phyloP scores from a whole-genome alignment of 2,329 filamentous ascomycete species.

The Diplocarpon mali region DNA sequence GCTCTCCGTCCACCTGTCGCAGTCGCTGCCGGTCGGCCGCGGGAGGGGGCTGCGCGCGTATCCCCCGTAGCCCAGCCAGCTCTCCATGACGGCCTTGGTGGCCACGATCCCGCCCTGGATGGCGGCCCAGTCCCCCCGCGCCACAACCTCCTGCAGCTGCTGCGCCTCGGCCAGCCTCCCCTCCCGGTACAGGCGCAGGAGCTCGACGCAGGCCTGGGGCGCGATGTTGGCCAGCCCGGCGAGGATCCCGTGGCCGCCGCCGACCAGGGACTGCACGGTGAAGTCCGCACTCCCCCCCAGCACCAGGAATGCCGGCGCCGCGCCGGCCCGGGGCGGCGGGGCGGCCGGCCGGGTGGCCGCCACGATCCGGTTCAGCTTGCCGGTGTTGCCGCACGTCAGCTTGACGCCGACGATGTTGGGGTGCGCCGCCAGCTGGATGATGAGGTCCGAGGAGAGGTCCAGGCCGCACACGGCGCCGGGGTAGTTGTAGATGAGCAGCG shows the following conservation, averaged over 20 bases:
- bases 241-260: slow-evolving; percentile 61
- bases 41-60: slow-evolving; percentile 39
- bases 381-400: slow-evolving; percentile 78
- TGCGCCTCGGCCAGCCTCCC: slow-evolving; percentile 50
- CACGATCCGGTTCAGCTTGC: slow-evolving; percentile 45
- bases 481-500: slow-evolving; percentile 82
- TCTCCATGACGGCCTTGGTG: slow-evolving; percentile 53
- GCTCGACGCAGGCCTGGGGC: slow-evolving; percentile 51
- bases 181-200: slow-evolving; percentile 48
- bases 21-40: slow-evolving; percentile 38
- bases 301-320: slow-evolving; percentile 47
- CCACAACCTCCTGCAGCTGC: slow-evolving; percentile 51
- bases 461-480: slow-evolving; percentile 78
- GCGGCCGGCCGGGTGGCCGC: slow-evolving; percentile 45
- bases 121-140: slow-evolving; percentile 56
- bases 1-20: slow-evolving; percentile 41
- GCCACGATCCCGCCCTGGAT: slow-evolving; percentile 59
- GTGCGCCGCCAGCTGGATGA: slow-evolving; percentile 69
- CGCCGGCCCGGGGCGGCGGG: slow-evolving; percentile 25
- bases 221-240: slow-evolving; percentile 61
- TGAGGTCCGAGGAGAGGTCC: slow-evolving; percentile 79
- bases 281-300: slow-evolving; percentile 67
- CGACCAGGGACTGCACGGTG: slow-evolving; percentile 57
- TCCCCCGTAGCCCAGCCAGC: slow-evolving; percentile 53
- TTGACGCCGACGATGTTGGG: slow-evolving; percentile 82